These are phyloP conservation scores for Aegilops umbellulata DNA, from an alignment of 176 grass and related monocot species.

Conservation along the genomic window DNA sequence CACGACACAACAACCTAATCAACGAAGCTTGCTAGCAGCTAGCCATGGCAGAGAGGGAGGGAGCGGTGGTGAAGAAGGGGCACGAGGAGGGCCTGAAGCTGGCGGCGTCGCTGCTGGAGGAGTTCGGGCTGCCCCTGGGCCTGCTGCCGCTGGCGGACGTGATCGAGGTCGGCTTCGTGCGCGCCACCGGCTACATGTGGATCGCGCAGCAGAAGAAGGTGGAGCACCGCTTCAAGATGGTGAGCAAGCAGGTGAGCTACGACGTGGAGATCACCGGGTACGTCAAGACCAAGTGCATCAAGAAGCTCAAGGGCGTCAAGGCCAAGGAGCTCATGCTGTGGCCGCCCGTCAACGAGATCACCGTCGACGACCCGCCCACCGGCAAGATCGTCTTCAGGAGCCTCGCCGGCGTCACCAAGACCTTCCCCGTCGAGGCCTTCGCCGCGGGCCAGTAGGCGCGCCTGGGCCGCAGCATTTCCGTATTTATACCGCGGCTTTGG, in stretches of 20 bases:
- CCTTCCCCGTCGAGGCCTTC: conserved; percentile 80
- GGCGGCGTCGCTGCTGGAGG: conserved; percentile 52
- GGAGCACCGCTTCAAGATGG: conserved; percentile 77
- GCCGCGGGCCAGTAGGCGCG: conserved; percentile 53
- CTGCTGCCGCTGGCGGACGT: conserved; percentile 63
- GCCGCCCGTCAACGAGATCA: conserved; percentile 74
- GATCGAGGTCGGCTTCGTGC: conserved; percentile 71
- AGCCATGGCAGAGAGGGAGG: conserved; percentile 29
- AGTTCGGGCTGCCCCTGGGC: conserved; percentile 76
- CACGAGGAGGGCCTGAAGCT: conserved; percentile 29
- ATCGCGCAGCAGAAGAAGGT: conserved; percentile 50
- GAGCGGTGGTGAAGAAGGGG: conserved; percentile 19
- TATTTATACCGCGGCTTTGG: not conserved
- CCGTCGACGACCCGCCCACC: conserved; percentile 47
- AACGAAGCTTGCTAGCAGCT: not conserved
- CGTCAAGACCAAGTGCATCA: conserved; percentile 56
- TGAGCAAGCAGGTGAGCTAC: conserved; percentile 63
- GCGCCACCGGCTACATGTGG: conserved; percentile 75
- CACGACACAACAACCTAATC: not conserved
- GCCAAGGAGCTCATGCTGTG: conserved; percentile 84
- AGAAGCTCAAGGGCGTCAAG: conserved; percentile 81
- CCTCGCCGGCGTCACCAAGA: conserved; percentile 79
- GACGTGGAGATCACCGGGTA: conserved; percentile 58
- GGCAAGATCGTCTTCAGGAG: conserved; percentile 89
- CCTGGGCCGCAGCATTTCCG: not conserved